Conservation (phyloP, 108 stramenopile species). For the Stephanodiscus triporus region DNA sequence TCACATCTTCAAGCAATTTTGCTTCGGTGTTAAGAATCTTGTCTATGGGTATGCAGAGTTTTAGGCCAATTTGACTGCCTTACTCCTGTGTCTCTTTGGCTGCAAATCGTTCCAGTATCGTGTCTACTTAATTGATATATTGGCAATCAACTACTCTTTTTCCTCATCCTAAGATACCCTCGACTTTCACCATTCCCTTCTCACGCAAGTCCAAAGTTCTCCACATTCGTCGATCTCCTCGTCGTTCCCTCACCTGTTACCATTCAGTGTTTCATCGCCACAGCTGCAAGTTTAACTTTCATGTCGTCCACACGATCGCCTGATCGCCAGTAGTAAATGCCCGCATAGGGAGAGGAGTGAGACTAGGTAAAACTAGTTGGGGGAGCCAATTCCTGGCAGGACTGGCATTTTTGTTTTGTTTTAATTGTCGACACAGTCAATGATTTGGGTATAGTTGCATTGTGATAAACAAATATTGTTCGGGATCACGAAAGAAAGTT, state of each 20-base stretch:
- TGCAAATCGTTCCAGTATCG: no score
- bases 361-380: slow-evolving; percentile 85
- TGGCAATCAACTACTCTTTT: not conserved
- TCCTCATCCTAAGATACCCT: slow-evolving; percentile 68
- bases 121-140: not conserved
- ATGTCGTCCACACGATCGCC: slow-evolving; percentile 90
- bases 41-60: no score
- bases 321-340: slow-evolving; percentile 92
- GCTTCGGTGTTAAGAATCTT: no score
- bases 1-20: no score
- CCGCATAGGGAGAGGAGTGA: slow-evolving; percentile 91
- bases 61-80: no score
- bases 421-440: not conserved
- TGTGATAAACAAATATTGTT: no score
- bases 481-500: no score
- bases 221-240: slow-evolving; percentile 95
- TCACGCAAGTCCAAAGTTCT: slow-evolving; percentile 87
- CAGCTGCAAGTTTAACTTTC: slow-evolving; percentile 73
- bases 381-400: slow-evolving; percentile 72
- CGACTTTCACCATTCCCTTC: slow-evolving; percentile 95
- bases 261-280: slow-evolving; percentile 87
- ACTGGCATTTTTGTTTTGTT: slow-evolving; percentile 11
- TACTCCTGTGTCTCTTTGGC: no score
- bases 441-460: not conserved
- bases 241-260: slow-evolving; percentile 82